Base-by-base conservation (phyloP, 2,329 filamentous ascomycete genomes). In the Ilyonectria destructans region DNA sequence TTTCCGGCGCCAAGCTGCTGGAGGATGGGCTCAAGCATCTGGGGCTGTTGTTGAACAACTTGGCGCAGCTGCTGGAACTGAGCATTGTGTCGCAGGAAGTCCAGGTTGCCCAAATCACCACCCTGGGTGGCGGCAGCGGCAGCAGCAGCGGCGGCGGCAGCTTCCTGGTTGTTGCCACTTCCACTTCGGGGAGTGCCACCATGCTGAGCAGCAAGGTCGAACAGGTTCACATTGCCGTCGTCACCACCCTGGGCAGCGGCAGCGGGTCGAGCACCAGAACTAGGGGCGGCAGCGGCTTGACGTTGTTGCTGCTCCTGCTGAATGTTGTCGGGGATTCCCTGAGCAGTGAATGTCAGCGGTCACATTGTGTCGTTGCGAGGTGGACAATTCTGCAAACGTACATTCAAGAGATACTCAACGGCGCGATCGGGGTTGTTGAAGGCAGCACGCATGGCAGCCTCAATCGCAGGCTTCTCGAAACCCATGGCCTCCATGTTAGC, bases 1-100 rank as follows among this genome's bases (percentile, higher is more conserved):
- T 99, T 99, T 29, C 96, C 96, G 23, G 94, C 93, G 40, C 94
- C 95, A 43, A 99, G 94, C 83, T 98, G 95, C 83, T 98, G 96
- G 64, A 99, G 87, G 74, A 99, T 98, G 7, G 96, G 96, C 85
- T 99, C 96, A 23, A 99, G 91, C 96, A 99, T 99, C 80, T 96
- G 93, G 19, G 96, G 96, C 81, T 98, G 94, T 82, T 98, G 95
- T 84, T 99, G 96, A 51, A 99, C 96, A 23, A 99, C 92, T 83
- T 98, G 95, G 71, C 96, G 93, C 68, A 99, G 89, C 84, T 99
- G 96, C 84, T 98, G 96, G 85, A 99, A 99, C 82, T 98, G 96
- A 26, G 95, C 92, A 81, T 98, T 98, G 82, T 95, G 94, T 78
- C 96, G 92, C 63, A 99, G 86, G 81, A 97, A 98, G 72, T 98